phyloP scores from a whole-genome alignment of 768 basidiomycete genomes.

The Termitomyces sp. region DNA sequence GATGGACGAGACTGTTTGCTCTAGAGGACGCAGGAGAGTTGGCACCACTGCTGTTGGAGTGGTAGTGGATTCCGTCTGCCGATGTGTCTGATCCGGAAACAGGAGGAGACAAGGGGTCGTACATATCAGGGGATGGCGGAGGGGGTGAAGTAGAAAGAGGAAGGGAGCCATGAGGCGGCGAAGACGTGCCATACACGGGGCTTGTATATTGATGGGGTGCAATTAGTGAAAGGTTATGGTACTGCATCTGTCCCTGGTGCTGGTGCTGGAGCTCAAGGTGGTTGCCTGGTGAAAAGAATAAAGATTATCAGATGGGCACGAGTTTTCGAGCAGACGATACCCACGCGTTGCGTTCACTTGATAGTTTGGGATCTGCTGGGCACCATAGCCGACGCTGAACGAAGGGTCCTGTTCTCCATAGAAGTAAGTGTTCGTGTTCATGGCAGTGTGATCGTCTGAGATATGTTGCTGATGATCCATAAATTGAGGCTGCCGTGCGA shows the following conservation, averaged over 20 bases:
- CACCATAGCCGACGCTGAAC: conserved; percentile 48
- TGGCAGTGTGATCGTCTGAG: conserved; percentile 43
- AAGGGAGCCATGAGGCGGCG: conserved; percentile 68
- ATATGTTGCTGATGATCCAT: conserved; percentile 45
- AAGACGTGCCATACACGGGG: conserved; percentile 52
- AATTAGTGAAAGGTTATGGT: conserved; percentile 65
- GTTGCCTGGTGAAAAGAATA: conserved; percentile 49
- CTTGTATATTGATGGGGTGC: conserved; percentile 60
- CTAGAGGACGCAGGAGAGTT: conserved; percentile 79
- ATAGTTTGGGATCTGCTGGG: conserved; percentile 55
- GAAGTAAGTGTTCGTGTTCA: conserved; percentile 45
- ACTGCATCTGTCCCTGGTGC: conserved; percentile 40
- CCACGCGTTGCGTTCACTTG: conserved; percentile 67
- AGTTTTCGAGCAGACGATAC: conserved; percentile 47
- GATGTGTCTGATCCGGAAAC: conserved; percentile 89
- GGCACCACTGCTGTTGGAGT: conserved; percentile 73
- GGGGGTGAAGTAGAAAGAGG: conserved; percentile 69
- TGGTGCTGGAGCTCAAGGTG: conserved; percentile 61
- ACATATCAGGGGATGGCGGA: conserved; percentile 74
- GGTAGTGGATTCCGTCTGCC: conserved; percentile 77
- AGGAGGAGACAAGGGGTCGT: conserved; percentile 82
- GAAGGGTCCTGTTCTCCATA: conserved; percentile 55
- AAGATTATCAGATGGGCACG: conserved; percentile 70
- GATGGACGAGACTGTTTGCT: conserved; percentile 73
- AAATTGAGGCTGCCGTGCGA: conserved; percentile 26